These are phyloP conservation scores for Mucor saturninus DNA, from an alignment of 371 early-diverging fungal species.

Conservation along the genomic window DNA sequence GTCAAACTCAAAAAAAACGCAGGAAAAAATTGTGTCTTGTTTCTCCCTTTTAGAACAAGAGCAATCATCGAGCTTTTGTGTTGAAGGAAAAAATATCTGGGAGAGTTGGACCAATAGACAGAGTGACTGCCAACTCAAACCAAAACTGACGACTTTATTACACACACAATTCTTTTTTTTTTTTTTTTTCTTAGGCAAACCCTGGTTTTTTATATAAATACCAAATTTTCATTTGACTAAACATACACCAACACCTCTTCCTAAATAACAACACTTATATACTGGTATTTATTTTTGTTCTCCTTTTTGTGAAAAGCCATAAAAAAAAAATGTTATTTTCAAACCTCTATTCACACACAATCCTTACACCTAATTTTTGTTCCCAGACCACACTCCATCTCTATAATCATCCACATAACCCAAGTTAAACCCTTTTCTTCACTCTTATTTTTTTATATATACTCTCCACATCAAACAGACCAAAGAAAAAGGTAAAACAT, in stretches of 20 bases:
- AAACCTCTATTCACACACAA: slow-evolving; percentile 5
- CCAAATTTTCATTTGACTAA: not conserved
- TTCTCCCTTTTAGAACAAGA: not conserved
- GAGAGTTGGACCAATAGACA: not conserved
- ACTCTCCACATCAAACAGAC: not conserved
- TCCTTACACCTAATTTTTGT: slow-evolving; percentile 2
- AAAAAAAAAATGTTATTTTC: not conserved
- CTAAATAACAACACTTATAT: not conserved
- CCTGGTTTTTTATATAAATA: not conserved
- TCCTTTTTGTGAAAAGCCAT: not conserved
- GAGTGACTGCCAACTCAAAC: not conserved
- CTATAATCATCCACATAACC: not conserved
- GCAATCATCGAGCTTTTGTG: slow-evolving; percentile 2
- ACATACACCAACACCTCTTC: not conserved
- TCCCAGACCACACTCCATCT: slow-evolving; percentile 7
- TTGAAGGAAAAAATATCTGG: slow-evolving; percentile 6
- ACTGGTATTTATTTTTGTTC: slow-evolving; percentile 6
- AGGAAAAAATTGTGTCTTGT: not conserved
- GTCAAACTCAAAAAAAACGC: not conserved
- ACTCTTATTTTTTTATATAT: not conserved
- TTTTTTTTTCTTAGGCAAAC: not conserved
- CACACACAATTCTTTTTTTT: not conserved
- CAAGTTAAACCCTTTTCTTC: not conserved
- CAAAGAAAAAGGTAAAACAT: not conserved
- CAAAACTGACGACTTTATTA: slow-evolving; percentile 1